Conservation (phyloP, 257 asterid species). For the Ajuga chamaepitys region DNA sequence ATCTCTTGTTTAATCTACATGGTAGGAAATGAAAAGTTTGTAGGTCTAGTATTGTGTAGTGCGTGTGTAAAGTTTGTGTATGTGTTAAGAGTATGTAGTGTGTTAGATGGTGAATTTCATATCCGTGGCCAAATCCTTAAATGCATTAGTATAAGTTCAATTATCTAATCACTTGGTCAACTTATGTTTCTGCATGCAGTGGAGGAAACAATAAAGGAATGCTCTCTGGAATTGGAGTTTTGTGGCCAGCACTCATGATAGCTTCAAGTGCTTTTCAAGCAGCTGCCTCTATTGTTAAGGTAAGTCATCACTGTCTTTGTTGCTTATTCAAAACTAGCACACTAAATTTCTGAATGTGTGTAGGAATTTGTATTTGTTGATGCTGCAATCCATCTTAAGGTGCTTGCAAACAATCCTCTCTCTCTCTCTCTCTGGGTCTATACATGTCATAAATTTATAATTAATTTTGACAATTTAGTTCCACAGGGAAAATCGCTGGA, state of each 20-base stretch:
- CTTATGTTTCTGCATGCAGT: constrained; percentile 36
- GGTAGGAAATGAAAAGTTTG: no score
- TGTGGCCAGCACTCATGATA: constrained; percentile 79
- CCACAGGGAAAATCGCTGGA: constrained; percentile 72
- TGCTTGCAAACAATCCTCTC: constrained; percentile 9
- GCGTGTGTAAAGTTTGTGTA: no score
- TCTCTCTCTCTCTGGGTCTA: not conserved
- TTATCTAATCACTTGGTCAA: no score
- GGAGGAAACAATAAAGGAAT: constrained; percentile 50
- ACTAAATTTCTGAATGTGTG: constrained; percentile 21
- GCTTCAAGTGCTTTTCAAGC: constrained; percentile 84
- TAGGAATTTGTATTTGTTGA: constrained; percentile 73
- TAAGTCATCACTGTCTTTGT: constrained; percentile 7
- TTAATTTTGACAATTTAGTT: not conserved
- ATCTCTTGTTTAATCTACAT: not conserved
- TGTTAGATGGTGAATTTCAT: no score
- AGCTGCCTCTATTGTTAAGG: constrained; percentile 80
- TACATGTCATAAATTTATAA: not conserved
- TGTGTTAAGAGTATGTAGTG: no score
- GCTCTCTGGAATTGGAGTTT: constrained; percentile 58
- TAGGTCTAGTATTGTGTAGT: no score
- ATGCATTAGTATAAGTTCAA: no score
- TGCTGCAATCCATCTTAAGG: constrained; percentile 63
- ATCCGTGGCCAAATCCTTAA: no score
- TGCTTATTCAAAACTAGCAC: constrained; percentile 5